Conservation (phyloP, 1,284 basidiomycete genomes). For the Porogramme epimiltina region DNA sequence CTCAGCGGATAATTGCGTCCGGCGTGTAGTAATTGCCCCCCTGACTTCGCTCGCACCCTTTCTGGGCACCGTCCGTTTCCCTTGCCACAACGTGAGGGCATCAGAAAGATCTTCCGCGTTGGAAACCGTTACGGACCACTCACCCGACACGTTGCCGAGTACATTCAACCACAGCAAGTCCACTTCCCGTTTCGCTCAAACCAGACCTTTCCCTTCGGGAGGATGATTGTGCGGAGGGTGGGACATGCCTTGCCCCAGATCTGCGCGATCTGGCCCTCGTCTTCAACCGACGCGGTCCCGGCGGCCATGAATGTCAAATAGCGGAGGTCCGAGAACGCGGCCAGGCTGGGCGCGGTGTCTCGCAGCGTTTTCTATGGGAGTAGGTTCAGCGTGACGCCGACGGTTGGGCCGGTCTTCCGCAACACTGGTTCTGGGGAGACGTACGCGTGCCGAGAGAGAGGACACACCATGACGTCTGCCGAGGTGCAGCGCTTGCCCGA, state of each 20-base stretch:
- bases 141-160: no score
- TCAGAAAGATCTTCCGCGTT: no score
- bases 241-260: conserved; percentile 43
- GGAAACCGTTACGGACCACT: no score
- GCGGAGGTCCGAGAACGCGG: conserved; percentile 35
- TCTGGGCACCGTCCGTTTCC: no score
- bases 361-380: conserved; percentile 33
- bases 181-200: conserved; percentile 32
- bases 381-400: neutral
- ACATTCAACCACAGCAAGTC: conserved; percentile 24
- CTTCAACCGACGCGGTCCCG: conserved; percentile 24
- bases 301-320: conserved; percentile 46
- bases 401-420: neutral
- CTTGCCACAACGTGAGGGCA: no score
- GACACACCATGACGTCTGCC: no score
- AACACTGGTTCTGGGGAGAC: no score
- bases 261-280: conserved; percentile 37
- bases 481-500: no score
- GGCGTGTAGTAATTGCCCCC: no score
- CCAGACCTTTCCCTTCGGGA: conserved; percentile 46
- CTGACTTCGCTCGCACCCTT: no score
- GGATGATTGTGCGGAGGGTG: conserved; percentile 44
- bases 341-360: conserved; percentile 28
- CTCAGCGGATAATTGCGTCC: no score
- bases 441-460: no score